These are phyloP conservation scores for Rhynchospora tenuis DNA, from an alignment of 176 grass and related monocot genomes.

Conservation along the genomic window DNA sequence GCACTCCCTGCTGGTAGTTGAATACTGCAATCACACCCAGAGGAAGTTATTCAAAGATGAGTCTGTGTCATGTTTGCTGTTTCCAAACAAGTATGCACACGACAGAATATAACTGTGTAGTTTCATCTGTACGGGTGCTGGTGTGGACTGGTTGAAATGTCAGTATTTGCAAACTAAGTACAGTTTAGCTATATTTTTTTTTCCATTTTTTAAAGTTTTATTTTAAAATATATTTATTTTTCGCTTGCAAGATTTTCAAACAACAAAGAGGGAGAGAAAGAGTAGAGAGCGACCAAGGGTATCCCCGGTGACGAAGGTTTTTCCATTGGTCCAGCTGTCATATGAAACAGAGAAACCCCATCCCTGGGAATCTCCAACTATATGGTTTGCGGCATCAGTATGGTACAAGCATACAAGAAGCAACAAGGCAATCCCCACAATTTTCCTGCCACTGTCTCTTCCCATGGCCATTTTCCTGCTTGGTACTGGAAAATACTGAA, in stretches of 20 bases:
- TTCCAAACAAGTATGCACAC: neutral
- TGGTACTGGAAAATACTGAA: neutral
- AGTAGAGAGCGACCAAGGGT: slow-evolving; percentile 32
- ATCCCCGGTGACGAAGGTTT: slow-evolving; percentile 43
- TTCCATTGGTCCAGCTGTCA: slow-evolving; percentile 40
- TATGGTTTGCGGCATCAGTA: slow-evolving; percentile 33
- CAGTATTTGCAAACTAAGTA: neutral
- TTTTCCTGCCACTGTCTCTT: slow-evolving; percentile 30
- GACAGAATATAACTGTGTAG: neutral
- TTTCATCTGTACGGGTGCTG: neutral
- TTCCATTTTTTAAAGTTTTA: too few species aligned
- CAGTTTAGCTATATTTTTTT: neutral
- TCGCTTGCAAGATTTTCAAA: too few species aligned
- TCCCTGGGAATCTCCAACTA: slow-evolving; percentile 49
- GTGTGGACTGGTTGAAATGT: neutral
- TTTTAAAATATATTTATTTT: too few species aligned
- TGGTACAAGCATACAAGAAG: neutral
- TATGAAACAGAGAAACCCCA: slow-evolving; percentile 67
- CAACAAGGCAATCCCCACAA: slow-evolving; percentile 18
- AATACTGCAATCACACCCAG: slow-evolving; percentile 31
- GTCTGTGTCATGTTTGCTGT: neutral
- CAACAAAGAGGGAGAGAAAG: neutral
- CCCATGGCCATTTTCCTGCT: slow-evolving; percentile 27
- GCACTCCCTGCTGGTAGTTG: slow-evolving; percentile 41
- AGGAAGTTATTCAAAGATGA: neutral